phyloP scores from a whole-genome alignment of 1,284 basidiomycete species.

The Naganishia liquefaciens region DNA sequence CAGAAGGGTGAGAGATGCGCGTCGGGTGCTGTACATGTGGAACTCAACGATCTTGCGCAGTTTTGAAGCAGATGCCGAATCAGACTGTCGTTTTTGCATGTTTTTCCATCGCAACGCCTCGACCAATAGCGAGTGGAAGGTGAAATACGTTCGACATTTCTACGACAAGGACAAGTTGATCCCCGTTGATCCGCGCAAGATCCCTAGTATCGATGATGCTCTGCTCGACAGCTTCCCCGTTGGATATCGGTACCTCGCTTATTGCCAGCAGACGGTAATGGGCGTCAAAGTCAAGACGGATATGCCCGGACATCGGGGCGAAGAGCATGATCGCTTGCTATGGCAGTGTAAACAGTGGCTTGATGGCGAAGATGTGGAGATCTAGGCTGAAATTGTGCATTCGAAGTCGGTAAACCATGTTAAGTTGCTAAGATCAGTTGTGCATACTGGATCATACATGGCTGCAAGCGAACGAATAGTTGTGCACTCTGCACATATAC shows the following conservation, averaged over 20 bases:
- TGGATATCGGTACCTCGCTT: slow-evolving; percentile 40
- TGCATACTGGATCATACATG: too few species aligned
- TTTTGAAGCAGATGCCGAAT: slow-evolving; percentile 22
- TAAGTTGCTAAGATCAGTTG: too few species aligned
- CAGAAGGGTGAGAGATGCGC: background rate
- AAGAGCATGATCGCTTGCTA: slow-evolving; percentile 20
- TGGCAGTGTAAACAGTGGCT: slow-evolving; percentile 28
- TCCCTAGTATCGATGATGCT: slow-evolving; percentile 41
- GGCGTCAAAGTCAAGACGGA: slow-evolving; percentile 26
- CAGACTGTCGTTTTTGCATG: slow-evolving; percentile 27
- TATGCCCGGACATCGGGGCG: slow-evolving; percentile 17
- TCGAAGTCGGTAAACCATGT: too few species aligned
- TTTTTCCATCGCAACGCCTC: slow-evolving; percentile 23
- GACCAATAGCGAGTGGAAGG: slow-evolving; percentile 16
- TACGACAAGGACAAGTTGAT: slow-evolving; percentile 46
- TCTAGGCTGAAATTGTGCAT: too few species aligned
- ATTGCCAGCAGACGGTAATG: slow-evolving; percentile 22
- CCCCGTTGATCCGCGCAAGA: slow-evolving; percentile 42
- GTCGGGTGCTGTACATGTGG: too few species aligned
- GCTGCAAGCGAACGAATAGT: too few species aligned
- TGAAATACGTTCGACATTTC: slow-evolving; percentile 33
- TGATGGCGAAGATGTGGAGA: slow-evolving; percentile 21
- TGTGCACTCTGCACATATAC: too few species aligned
- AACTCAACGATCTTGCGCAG: background rate
- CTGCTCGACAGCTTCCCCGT: slow-evolving; percentile 41